Percentiles rank a stretch among this genome's conserved stretches.
Evolutionary conservation across 768 basidiomycete genomes (phyloP).

Genomic region (Mycena amicta): DNA sequence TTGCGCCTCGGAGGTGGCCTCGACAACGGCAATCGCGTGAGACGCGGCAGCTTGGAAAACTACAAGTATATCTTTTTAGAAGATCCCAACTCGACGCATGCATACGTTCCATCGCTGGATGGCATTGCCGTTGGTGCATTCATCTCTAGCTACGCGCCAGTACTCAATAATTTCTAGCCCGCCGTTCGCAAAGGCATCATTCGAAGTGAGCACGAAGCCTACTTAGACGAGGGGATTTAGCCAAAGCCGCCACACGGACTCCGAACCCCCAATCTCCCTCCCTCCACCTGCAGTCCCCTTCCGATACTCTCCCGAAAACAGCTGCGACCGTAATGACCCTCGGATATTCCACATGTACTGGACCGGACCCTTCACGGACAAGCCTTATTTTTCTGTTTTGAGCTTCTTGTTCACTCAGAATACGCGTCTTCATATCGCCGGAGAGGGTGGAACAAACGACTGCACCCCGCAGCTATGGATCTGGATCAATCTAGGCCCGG

Average conservation of each 20-base stretch:
- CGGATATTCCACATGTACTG: constrained; percentile 99
- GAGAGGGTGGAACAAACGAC: constrained; percentile 43
- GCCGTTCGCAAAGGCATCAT: constrained; percentile 15
- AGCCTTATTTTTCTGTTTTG: constrained; percentile 91
- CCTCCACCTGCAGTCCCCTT: constrained; percentile 54
- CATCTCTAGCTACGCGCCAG: background rate
- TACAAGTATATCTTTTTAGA: constrained; percentile 92
- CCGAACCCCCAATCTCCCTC: constrained; percentile 57
- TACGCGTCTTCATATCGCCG: constrained; percentile 73
- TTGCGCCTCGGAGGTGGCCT: constrained; percentile 86
- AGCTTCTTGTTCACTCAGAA: constrained; percentile 99
- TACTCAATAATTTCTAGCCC: background rate
- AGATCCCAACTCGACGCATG: constrained; percentile 27
- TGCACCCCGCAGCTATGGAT: constrained; percentile 96
- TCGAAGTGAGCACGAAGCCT: constrained; percentile 36
- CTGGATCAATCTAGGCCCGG: constrained; percentile 97
- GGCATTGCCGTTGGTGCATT: background rate
- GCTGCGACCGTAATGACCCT: constrained; percentile 85
- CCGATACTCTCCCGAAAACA: constrained; percentile 48
- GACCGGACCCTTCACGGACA: constrained; percentile 98
- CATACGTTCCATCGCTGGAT: background rate
- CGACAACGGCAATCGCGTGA: constrained; percentile 75
- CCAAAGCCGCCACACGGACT: constrained; percentile 62
- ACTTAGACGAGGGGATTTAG: constrained; percentile 54
- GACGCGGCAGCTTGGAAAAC: constrained; percentile 74